These are phyloP conservation scores for Xylogone sp. DNA, from an alignment of 2,329 filamentous ascomycete genomes.

Conservation along the genomic window DNA sequence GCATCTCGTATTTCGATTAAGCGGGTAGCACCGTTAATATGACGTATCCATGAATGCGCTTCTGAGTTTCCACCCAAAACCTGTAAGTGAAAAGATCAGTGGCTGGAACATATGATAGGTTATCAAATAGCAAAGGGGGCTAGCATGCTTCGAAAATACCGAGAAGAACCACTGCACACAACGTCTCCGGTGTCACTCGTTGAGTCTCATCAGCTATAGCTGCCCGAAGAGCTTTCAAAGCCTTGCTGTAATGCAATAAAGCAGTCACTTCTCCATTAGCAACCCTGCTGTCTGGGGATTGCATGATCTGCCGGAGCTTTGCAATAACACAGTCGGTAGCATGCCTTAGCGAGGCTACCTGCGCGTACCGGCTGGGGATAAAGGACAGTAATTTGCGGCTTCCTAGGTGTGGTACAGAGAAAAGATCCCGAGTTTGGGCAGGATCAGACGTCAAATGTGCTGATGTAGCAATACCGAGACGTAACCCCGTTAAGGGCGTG, in stretches of 20 bases:
- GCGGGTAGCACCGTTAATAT: constrained; percentile 27
- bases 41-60: constrained; percentile 27
- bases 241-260: not conserved
- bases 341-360: not conserved
- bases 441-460: not conserved
- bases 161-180: constrained; percentile 10
- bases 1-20: constrained; percentile 29
- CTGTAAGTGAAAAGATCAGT: too few relatives aligned
- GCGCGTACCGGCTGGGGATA: not conserved
- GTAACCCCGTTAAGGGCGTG: too few relatives aligned
- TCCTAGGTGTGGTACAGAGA: not conserved
- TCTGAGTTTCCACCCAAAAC: constrained; percentile 24
- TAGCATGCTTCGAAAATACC: not conserved
- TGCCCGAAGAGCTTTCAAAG: not conserved
- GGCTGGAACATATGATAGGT: too few relatives aligned
- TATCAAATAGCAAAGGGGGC: too few relatives aligned
- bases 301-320: not conserved
- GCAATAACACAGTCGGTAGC: not conserved
- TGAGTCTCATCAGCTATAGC: not conserved
- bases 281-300: not conserved
- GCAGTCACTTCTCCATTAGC: constrained; percentile 6
- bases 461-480: not conserved
- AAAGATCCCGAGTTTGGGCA: too few relatives aligned
- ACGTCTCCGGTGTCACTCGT: not conserved
- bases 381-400: not conserved